Evolutionary conservation across 345 rosid genomes (phyloP), one percentile per base, ranked within the genome.

Genomic region (Euphorbia lathyris): DNA sequence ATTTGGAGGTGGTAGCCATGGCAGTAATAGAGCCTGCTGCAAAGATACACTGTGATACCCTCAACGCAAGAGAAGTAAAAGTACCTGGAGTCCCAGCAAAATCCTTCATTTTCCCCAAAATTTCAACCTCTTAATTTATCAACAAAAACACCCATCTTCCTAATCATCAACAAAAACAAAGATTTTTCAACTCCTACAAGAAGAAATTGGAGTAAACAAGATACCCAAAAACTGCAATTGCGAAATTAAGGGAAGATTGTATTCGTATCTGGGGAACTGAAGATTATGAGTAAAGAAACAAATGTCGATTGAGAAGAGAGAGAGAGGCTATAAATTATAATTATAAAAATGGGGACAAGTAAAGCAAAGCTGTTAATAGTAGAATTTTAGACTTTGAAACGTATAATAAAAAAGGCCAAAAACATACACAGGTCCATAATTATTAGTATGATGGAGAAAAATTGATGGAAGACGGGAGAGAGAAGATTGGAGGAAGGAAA

Each of bases 21-120:
- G 83, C 81, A 66, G 88, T 86, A 76, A 93, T 87, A 2, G 98
- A 87, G 53, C 83, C 90, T 74, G 85, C 88, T 19, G 98, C 96
- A 60, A 89, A 93, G 53, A 82, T 76, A 74, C 83, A 87, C 80
- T 89, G 97, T 2, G 76, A 74, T 60, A 89, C 78, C 83, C 97
- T 86, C 81, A 90, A 76, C 70, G 69, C 71, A 29, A n/a, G n/a
- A n/a, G n/a, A n/a, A n/a, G n/a, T n/a, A n/a, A n/a, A n/a, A n/a
- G n/a, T n/a, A n/a, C n/a, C n/a, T n/a, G n/a, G n/a, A n/a, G n/a
- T n/a, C n/a, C n/a, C n/a, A n/a, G n/a, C n/a, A n/a, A n/a, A n/a
- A n/a, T n/a, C n/a, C n/a, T n/a, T n/a, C n/a, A n/a, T n/a, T n/a
- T n/a, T n/a, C n/a, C n/a, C n/a, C n/a, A n/a, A n/a, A n/a, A n/a